Percentiles rank a stretch among this genome's conserved stretches.
phyloP scores from a whole-genome alignment of 225 moss, liverwort and hornwort species.

The Bryoerythrophyllum caledonicum region DNA sequence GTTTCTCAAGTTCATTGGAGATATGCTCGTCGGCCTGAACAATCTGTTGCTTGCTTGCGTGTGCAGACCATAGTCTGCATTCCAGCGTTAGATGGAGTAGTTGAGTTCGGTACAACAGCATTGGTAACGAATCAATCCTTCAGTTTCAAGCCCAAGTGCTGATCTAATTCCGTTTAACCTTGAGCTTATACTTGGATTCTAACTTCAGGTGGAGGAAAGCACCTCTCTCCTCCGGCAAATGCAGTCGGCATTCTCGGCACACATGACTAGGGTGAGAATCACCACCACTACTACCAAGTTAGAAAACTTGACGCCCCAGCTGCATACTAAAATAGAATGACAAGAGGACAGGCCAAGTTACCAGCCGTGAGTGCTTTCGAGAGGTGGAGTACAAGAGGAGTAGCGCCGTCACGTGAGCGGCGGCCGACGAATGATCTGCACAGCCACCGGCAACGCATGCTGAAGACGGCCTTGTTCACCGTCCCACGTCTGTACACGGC shows the following conservation, averaged over 20 bases:
- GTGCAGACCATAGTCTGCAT: conserved; percentile 80
- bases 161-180: too few species aligned
- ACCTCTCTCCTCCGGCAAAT: conserved; percentile 46
- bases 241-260: conserved; percentile 49
- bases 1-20: too few species aligned
- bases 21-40: neutral
- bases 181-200: neutral
- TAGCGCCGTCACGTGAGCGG: too few species aligned
- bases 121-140: conserved; percentile 53
- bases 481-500: conserved; percentile 45
- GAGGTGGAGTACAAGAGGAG: neutral
- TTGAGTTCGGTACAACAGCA: conserved; percentile 69
- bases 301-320: neutral
- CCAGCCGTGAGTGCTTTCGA: conserved; percentile 26
- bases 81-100: conserved; percentile 50
- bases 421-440: neutral
- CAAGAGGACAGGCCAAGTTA: conserved; percentile 43
- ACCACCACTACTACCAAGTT: conserved; percentile 5
- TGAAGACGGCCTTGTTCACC: conserved; percentile 49
- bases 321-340: conserved; percentile 31
- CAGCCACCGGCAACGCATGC: conserved; percentile 49
- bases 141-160: neutral
- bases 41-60: conserved; percentile 4
- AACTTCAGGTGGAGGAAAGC: conserved; percentile 54
- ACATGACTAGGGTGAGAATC: conserved; percentile 32